Conservation (phyloP, 345 rosid genomes). For the Sisymbrium irio region DNA sequence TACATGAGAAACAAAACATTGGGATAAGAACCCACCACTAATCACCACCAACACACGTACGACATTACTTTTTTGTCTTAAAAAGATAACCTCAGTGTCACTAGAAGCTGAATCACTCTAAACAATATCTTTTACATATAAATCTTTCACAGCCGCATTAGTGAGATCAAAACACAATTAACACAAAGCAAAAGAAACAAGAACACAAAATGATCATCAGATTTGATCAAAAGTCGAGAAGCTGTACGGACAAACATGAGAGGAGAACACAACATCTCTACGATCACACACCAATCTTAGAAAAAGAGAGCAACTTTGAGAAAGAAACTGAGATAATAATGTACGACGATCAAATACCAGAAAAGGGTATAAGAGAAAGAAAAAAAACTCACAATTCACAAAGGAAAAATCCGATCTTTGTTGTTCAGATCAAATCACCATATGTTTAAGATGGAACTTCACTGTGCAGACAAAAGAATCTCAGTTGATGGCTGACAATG, state of each 20-base stretch:
- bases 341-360: slow-evolving; percentile 7
- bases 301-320: not conserved
- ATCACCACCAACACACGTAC: slow-evolving; percentile 21
- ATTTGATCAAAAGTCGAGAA: slow-evolving; percentile 5
- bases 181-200: not conserved
- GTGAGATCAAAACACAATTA: slow-evolving; percentile 19
- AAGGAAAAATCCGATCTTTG: slow-evolving; percentile 14
- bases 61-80: not conserved
- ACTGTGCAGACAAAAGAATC: not conserved
- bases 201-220: slow-evolving; percentile 3
- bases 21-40: slow-evolving; percentile 18
- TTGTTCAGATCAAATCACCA: slow-evolving; percentile 26
- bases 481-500: slow-evolving; percentile 25
- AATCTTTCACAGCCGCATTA: not conserved
- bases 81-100: slow-evolving; percentile 8
- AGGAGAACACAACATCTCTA: not conserved
- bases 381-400: slow-evolving; percentile 7
- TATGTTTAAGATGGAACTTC: slow-evolving; percentile 14
- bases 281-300: slow-evolving; percentile 15
- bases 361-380: not conserved
- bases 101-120: slow-evolving; percentile 14
- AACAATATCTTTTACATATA: not conserved
- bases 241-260: slow-evolving; percentile 19
- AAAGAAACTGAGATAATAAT: not conserved
- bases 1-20: not conserved